These are phyloP conservation scores for Phytophthora colocasiae DNA, from an alignment of 352 stramenopile genomes.

Conservation along the genomic window DNA sequence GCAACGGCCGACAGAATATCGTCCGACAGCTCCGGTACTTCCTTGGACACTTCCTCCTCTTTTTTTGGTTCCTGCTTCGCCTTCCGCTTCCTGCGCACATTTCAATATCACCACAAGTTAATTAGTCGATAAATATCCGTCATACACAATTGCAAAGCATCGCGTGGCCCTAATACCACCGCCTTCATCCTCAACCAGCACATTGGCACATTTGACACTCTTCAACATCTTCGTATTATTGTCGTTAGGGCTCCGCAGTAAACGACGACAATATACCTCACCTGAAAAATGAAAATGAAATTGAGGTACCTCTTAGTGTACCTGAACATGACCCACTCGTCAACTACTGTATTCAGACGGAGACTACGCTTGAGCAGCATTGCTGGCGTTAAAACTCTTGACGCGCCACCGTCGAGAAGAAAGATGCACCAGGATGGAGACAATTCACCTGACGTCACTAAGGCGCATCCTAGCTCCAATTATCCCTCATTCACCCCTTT, in stretches of 20 bases:
- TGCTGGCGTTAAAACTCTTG: conserved; percentile 44
- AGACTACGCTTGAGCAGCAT: conserved; percentile 61
- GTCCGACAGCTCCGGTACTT: conserved; percentile 57
- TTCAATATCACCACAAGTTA: conserved; percentile 13
- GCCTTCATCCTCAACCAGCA: neutral
- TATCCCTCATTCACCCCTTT: no score
- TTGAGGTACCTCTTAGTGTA: conserved; percentile 66
- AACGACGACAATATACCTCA: no score
- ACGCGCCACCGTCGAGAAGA: conserved; percentile 1
- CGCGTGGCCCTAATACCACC: neutral
- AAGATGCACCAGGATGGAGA: neutral
- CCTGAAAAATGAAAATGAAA: no score
- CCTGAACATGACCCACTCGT: conserved; percentile 57
- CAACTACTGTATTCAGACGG: conserved; percentile 42
- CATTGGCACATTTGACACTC: conserved; percentile 1
- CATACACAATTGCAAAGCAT: conserved; percentile 11
- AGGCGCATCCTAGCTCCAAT: no score
- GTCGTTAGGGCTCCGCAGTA: no score
- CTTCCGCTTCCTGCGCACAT: conserved; percentile 60
- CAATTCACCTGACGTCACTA: neutral
- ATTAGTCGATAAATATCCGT: neutral
- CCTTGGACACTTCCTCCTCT: conserved; percentile 3
- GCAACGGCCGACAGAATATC: conserved; percentile 76
- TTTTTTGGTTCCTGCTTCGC: conserved; percentile 28
- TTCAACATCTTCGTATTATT: no score